Base-by-base conservation (phyloP, 2,329 filamentous ascomycete species). In the Colletotrichum lentis region DNA sequence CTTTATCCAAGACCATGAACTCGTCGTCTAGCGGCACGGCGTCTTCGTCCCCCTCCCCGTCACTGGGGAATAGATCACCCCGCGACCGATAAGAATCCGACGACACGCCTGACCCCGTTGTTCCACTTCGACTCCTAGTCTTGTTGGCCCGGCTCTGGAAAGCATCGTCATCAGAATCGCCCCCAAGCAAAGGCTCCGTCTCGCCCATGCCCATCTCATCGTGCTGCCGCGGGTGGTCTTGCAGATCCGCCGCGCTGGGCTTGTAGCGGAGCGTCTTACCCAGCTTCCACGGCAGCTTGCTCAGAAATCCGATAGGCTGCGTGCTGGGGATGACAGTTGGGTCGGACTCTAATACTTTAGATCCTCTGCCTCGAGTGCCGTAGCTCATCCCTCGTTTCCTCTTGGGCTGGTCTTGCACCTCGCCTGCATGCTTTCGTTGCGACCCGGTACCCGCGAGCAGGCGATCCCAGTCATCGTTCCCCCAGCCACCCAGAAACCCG, bases 11-110 rank as follows among this genome's bases (percentile, higher is more conserved):
- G 76, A 97, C 90, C 3, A 94, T 92, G 73, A 98, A 96, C 75
- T 97, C 94, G 75, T 97, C 95, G 73, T 95, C 93, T 20, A 98
- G 81, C 14, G 94, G 92, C n/a, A 97, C 88, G 0, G 95, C 95
- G 78, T 98, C 95, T 77, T 97, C 94, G 71, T 96, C 93, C 61
- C 94, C 93, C 74, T 90, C 88, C 54, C 86, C 88, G 70, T 97
- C 94, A 73, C 94, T 97, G 0, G 93, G 93, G 72, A 97, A 96
- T 14, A 98, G 82, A 79, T 98, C 95, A 2, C 94, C 94, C 54
- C 95, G 85, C 12, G 94, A 97, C 73, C 94, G 91, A 71, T 91
- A 89, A 6, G 94, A 97, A 76, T 95, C 94, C 35, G 89, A 91
- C 0, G 94, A 97, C 71, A 90, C 90, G 47, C 91, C 90, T 14